Conservation (phyloP, 148 eudicot species). For the Dianthus caryophyllus region DNA sequence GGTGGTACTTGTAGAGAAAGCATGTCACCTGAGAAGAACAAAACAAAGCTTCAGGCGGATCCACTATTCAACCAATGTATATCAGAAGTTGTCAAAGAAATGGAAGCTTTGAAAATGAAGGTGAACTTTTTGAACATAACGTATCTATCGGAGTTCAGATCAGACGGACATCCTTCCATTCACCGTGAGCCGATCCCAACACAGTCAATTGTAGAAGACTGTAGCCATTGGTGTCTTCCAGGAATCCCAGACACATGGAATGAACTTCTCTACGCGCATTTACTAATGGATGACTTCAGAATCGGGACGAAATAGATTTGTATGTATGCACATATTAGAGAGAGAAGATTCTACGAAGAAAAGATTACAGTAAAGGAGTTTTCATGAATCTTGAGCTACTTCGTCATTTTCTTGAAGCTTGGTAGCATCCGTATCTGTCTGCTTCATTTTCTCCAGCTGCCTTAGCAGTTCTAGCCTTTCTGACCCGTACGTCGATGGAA, state of each 20-base stretch:
- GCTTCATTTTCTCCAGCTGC: slow-evolving; percentile 91
- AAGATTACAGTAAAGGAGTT: background rate
- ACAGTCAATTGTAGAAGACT: slow-evolving; percentile 47
- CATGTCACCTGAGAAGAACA: slow-evolving; percentile 46
- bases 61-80: slow-evolving; percentile 39
- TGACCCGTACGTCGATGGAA: slow-evolving; percentile 86
- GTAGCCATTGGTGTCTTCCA: slow-evolving; percentile 87
- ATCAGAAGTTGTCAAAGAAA: slow-evolving; percentile 34
- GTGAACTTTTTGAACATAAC: slow-evolving; percentile 40
- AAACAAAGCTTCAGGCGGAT: slow-evolving; percentile 34
- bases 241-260: slow-evolving; percentile 90
- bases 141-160: slow-evolving; percentile 48
- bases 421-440: slow-evolving; percentile 48
- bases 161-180: slow-evolving; percentile 59
- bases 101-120: slow-evolving; percentile 32
- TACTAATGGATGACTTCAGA: slow-evolving; percentile 40
- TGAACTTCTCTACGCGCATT: slow-evolving; percentile 49
- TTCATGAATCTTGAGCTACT: slow-evolving; percentile 24
- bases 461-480: slow-evolving; percentile 77
- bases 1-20: slow-evolving; percentile 53
- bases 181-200: slow-evolving; percentile 59
- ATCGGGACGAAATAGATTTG: slow-evolving; percentile 14
- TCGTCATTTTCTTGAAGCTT: slow-evolving; percentile 45
- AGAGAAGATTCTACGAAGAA: background rate
- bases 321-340: background rate